Evolutionary conservation across 2,329 filamentous ascomycete species (phyloP).

Genomic region (Fusarium sp.): DNA sequence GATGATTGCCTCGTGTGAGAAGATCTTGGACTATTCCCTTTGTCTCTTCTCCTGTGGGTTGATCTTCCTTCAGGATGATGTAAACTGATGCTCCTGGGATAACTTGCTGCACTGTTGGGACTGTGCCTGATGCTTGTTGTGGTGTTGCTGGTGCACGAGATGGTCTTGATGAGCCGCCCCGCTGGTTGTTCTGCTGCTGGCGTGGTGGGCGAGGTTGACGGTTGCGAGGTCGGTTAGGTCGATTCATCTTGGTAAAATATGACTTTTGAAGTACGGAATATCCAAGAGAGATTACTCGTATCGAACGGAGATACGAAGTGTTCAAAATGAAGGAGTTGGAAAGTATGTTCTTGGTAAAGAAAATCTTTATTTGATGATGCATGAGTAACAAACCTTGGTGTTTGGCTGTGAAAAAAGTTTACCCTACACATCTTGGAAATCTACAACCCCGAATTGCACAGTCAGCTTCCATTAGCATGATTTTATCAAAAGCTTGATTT

Average conservation of each 20-base stretch:
- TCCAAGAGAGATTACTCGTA: neutral
- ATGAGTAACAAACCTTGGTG: conserved; percentile 4
- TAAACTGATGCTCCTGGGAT: conserved; percentile 72
- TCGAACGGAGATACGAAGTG: neutral
- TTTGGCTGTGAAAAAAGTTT: neutral
- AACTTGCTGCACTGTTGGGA: conserved; percentile 65
- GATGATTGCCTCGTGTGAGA: conserved; percentile 79
- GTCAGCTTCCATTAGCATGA: neutral
- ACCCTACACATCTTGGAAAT: conserved; percentile 11
- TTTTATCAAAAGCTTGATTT: neutral
- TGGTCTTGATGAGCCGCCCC: conserved; percentile 29
- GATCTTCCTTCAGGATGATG: conserved; percentile 80
- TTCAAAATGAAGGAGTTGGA: neutral
- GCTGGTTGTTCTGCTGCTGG: conserved; percentile 36
- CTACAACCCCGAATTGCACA: too few relatives aligned
- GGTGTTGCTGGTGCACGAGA: conserved; percentile 47
- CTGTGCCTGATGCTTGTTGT: conserved; percentile 52
- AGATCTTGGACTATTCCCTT: conserved; percentile 73
- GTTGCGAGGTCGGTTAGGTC: conserved; percentile 50
- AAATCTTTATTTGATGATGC: conserved; percentile 10
- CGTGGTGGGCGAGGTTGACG: conserved; percentile 47
- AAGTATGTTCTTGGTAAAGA: neutral
- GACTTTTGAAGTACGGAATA: neutral
- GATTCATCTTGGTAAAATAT: conserved; percentile 44
- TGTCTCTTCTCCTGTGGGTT: conserved; percentile 78